Conservation (phyloP, 176 grass and related monocot species). For the Triticum dicoccoides region DNA sequence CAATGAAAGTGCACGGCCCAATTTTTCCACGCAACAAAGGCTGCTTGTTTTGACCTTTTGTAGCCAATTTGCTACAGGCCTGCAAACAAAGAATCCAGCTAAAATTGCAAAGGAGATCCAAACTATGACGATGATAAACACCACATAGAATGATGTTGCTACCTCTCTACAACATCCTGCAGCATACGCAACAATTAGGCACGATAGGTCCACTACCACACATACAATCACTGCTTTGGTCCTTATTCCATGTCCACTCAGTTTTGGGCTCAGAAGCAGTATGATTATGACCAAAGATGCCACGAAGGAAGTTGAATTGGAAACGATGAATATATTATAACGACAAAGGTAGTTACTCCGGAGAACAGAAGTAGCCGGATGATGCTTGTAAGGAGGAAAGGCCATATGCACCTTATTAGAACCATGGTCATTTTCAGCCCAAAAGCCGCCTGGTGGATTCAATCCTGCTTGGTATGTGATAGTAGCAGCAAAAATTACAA, state of each 20-base stretch:
- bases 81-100: background rate
- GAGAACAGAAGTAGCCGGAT: constrained; percentile 42
- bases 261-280: constrained; percentile 40
- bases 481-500: constrained; percentile 40
- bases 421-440: constrained; percentile 30
- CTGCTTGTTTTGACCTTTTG: background rate
- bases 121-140: constrained; percentile 14
- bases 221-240: constrained; percentile 28
- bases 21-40: rapidly evolving
- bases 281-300: constrained; percentile 53
- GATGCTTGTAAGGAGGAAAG: background rate
- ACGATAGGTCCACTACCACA: constrained; percentile 20
- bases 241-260: constrained; percentile 42
- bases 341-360: background rate
- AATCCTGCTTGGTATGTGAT: constrained; percentile 51
- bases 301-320: constrained; percentile 45
- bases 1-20: background rate
- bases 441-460: constrained; percentile 49
- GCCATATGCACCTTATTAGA: background rate
- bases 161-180: constrained; percentile 31
- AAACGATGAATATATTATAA: constrained; percentile 29
- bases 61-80: constrained; percentile 13
- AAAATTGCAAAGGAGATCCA: constrained; percentile 23
- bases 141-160: constrained; percentile 7
- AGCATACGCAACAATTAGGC: constrained; percentile 35